Conservation (phyloP, 225 moss, liverwort and hornwort genomes). For the Climacium dendroides region DNA sequence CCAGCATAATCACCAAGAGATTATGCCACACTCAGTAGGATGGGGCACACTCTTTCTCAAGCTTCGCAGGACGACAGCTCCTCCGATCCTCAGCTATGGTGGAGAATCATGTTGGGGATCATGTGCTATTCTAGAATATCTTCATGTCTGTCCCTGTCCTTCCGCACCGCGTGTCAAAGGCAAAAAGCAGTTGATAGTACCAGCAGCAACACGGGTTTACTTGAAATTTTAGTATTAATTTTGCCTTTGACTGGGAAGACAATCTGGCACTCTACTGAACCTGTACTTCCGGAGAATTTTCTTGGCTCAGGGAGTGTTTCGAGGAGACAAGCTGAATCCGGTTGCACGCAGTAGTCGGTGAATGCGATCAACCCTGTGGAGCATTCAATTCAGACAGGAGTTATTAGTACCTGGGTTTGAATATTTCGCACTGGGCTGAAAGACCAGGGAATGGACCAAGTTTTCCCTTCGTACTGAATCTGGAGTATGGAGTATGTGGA, state of each 20-base stretch:
- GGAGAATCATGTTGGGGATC: neutral
- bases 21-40: neutral
- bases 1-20: conserved; percentile 20
- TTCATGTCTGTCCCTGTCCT: neutral
- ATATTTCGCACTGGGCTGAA: neutral
- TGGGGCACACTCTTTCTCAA: conserved; percentile 5
- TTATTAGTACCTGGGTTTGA: neutral
- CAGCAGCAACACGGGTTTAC: neutral
- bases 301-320: neutral
- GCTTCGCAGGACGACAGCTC: conserved; percentile 3
- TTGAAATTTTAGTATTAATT: neutral
- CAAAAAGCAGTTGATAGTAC: neutral
- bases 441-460: neutral
- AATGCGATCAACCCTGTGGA: neutral
- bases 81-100: neutral
- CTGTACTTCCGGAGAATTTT: neutral
- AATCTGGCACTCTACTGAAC: neutral
- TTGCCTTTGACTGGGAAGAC: neutral
- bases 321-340: neutral
- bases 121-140: neutral
- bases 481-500: neutral
- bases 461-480: neutral
- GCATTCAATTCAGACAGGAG: neutral
- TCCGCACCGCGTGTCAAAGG: neutral
- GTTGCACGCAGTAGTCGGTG: neutral